Base-by-base conservation (phyloP, 345 rosid species). In the Populus simonii region DNA sequence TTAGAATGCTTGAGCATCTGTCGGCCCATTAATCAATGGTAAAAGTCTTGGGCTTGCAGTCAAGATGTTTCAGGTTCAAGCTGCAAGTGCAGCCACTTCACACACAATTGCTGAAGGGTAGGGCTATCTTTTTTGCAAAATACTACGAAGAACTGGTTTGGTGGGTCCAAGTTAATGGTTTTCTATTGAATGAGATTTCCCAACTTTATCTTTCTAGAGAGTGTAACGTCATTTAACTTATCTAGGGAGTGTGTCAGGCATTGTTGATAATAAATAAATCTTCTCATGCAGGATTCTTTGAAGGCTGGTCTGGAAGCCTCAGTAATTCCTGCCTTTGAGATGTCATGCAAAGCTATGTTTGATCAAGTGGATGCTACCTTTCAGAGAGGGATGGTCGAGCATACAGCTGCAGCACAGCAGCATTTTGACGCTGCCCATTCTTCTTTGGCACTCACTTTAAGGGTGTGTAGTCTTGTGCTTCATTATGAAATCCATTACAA, bases 271-370 rank as follows among this genome's bases (percentile, higher is more conserved):
- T 45, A 77, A 33, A 23, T 59, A 33, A 33, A 33, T 33, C 70
- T 68, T 49, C 72, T 72, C 27, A 11, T 74, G 84, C 87, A 93
- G 97, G 98, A 92, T 79, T 81, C 93, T 39, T 83, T 93, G 81
- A 95, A 85, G 86, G 86, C 86, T 59, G 77, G 88, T 82, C 70
- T 95, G 75, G 97, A 92, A 86, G 85, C 92, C 72, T 93, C 92
- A 31, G 79, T 92, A 71, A 81, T 92, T 75, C 99, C 99, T 83
- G 90, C 98, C 76, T 95, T 95, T 86, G 97, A 95, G 86, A 90
- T 79, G 87, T 87, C 98, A 22, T 95, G 96, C 87, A 91, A 89
- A 86, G 87, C 92, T 49, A 89, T 93, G 97, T 95, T 95, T 86
- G 97, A 89, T 66, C 98, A 95, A 88, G 87, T 95, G 1, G 96